A percentile compares a stretch with the other conserved stretches of the same genome.
phyloP scores from a whole-genome alignment of 805 yeast species.

The Myxozyma neglecta region DNA sequence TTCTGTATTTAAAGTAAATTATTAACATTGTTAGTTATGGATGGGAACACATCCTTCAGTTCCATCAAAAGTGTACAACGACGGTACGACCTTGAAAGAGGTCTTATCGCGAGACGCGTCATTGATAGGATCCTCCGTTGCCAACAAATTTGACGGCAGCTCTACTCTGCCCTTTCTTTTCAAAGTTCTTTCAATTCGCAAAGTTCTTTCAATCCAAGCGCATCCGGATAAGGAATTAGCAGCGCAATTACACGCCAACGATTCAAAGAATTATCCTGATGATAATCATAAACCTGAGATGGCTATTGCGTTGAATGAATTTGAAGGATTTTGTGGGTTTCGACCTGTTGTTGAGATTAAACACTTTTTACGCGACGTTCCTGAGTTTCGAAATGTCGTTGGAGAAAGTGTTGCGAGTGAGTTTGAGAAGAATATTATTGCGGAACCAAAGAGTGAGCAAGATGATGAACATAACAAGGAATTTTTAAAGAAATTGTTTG shows the following conservation, averaged over 20 bases:
- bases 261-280: constrained; percentile 91
- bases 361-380: constrained; percentile 63
- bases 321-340: constrained; percentile 98
- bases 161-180: constrained; percentile 82
- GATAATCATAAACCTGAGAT: constrained; percentile 99
- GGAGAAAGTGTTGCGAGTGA: constrained; percentile 58
- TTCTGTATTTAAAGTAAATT: background rate
- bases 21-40: constrained; percentile 57
- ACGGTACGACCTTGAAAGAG: constrained; percentile 64
- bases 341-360: constrained; percentile 82
- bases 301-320: constrained; percentile 95
- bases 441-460: constrained; percentile 42
- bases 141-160: constrained; percentile 58
- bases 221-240: constrained; percentile 93
- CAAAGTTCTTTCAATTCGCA: constrained; percentile 89
- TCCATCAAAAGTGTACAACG: constrained; percentile 64
- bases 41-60: constrained; percentile 98
- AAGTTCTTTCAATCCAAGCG: constrained; percentile 94
- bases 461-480: constrained; percentile 61
- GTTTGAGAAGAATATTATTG: constrained; percentile 12
- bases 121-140: constrained; percentile 58
- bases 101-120: constrained; percentile 60
- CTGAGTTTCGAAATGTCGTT: constrained; percentile 72
- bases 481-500: constrained; percentile 72
- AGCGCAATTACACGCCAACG: constrained; percentile 67